Evolutionary conservation across 331 rosid species (phyloP).

Genomic region (Dryas integrifolia): DNA sequence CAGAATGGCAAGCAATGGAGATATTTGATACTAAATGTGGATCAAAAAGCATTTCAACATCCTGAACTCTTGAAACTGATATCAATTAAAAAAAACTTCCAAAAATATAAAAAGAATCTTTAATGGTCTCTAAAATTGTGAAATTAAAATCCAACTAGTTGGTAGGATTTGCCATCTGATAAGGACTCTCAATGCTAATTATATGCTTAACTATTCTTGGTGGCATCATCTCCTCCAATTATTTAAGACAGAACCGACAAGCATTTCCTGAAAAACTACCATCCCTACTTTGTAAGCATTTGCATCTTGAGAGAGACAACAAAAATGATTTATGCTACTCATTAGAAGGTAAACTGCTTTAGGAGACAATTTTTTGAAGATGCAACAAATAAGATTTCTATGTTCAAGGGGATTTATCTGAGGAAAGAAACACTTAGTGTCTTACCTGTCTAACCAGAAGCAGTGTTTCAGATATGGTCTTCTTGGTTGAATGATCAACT

Average conservation of each 20-base stretch:
- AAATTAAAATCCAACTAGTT: background rate
- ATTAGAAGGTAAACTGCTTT: background rate
- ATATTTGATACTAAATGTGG: background rate
- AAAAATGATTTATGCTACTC: background rate
- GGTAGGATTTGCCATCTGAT: constrained; percentile 4
- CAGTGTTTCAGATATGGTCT: constrained; percentile 27
- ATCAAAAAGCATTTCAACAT: background rate
- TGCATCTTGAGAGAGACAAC: background rate
- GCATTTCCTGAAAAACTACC: background rate
- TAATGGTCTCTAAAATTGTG: background rate
- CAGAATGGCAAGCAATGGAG: background rate
- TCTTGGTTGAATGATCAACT: constrained; percentile 15
- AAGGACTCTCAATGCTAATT: background rate
- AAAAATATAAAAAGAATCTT: background rate
- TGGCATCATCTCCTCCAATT: constrained; percentile 2
- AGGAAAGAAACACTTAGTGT: constrained; percentile 1
- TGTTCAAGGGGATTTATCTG: background rate
- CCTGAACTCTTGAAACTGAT: background rate
- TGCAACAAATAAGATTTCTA: background rate
- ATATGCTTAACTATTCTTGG: background rate
- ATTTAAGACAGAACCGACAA: background rate
- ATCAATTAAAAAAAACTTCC: background rate
- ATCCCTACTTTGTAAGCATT: background rate
- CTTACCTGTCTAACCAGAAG: constrained; percentile 45
- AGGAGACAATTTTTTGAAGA: background rate